These are phyloP conservation scores for Ophiostoma tasmaniense DNA, from an alignment of 2,329 filamentous ascomycete genomes.

Conservation along the genomic window DNA sequence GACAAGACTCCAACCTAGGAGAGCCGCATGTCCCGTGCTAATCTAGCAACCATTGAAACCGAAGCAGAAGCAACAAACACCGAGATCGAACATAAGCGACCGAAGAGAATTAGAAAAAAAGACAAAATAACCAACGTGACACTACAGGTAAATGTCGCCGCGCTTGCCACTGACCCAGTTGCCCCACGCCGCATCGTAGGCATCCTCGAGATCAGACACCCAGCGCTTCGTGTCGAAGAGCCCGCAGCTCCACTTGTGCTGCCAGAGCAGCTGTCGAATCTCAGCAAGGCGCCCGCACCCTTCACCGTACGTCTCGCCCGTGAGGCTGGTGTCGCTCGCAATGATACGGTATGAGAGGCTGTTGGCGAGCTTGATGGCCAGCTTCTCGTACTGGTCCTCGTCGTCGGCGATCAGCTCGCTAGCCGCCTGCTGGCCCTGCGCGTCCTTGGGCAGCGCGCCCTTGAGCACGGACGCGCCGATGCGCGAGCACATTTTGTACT, in stretches of 20 bases:
- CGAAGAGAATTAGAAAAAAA: neutral
- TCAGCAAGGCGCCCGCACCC: slow-evolving; percentile 65
- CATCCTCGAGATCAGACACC: slow-evolving; percentile 81
- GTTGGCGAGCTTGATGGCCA: slow-evolving; percentile 59
- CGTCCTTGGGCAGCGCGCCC: slow-evolving; percentile 69
- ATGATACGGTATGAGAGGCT: slow-evolving; percentile 50
- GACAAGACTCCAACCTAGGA: neutral
- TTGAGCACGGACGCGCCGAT: slow-evolving; percentile 94
- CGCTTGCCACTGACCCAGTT: slow-evolving; percentile 77
- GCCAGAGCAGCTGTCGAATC: slow-evolving; percentile 72
- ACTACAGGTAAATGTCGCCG: slow-evolving; percentile 78
- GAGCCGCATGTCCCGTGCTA: neutral
- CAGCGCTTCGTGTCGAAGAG: slow-evolving; percentile 87
- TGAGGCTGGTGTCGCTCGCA: slow-evolving; percentile 11
- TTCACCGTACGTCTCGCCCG: slow-evolving; percentile 36
- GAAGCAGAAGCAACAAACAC: neutral
- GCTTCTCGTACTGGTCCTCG: slow-evolving; percentile 78
- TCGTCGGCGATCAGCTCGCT: slow-evolving; percentile 66
- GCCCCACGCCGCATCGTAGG: slow-evolving; percentile 82
- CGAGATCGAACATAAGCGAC: too few relatives aligned
- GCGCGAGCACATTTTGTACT: slow-evolving; percentile 97
- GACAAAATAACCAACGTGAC: neutral
- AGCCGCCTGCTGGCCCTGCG: slow-evolving; percentile 59
- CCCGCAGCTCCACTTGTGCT: slow-evolving; percentile 74
- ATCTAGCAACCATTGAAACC: neutral